phyloP scores from a whole-genome alignment of 768 basidiomycete species.

The Phaeolepiota aurea region DNA sequence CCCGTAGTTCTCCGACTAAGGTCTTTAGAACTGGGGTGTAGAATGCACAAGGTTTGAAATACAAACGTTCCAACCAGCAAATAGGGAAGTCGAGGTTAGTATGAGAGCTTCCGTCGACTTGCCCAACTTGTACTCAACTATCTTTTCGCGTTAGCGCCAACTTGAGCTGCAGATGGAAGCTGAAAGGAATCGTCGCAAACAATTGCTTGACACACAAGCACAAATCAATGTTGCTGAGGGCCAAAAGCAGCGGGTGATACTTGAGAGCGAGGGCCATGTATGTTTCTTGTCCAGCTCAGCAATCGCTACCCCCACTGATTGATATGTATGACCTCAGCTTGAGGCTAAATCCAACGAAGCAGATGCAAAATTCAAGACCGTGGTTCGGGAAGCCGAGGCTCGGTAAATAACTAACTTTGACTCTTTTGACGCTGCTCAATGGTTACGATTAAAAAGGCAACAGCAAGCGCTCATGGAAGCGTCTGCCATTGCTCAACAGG shows the following conservation, averaged over 20 bases:
- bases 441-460: constrained; percentile 14
- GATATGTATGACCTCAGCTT: constrained; percentile 16
- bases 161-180: constrained; percentile 55
- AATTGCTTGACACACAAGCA: constrained; percentile 48
- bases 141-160: constrained; percentile 41
- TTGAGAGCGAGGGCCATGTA: constrained; percentile 47
- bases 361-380: constrained; percentile 42
- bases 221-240: constrained; percentile 54
- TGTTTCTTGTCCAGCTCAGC: constrained; percentile 8
- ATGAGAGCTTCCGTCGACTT: not conserved
- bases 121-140: too few species aligned
- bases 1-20: constrained; percentile 1
- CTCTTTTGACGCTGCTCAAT: not conserved
- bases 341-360: constrained; percentile 46
- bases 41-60: constrained; percentile 51
- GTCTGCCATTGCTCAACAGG: constrained; percentile 37
- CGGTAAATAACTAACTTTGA: constrained; percentile 17
- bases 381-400: constrained; percentile 44
- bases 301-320: not conserved
- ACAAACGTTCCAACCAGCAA: constrained; percentile 52
- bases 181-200: constrained; percentile 46
- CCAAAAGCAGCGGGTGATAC: constrained; percentile 45
- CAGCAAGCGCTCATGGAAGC: constrained; percentile 38
- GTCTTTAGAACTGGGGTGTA: constrained; percentile 42
- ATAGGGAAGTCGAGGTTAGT: constrained; percentile 48